Percentiles rank a stretch among this genome's conserved stretches.
phyloP scores from a whole-genome alignment of 1,284 basidiomycete species.

The Cutaneotrichosporon dermatis region DNA sequence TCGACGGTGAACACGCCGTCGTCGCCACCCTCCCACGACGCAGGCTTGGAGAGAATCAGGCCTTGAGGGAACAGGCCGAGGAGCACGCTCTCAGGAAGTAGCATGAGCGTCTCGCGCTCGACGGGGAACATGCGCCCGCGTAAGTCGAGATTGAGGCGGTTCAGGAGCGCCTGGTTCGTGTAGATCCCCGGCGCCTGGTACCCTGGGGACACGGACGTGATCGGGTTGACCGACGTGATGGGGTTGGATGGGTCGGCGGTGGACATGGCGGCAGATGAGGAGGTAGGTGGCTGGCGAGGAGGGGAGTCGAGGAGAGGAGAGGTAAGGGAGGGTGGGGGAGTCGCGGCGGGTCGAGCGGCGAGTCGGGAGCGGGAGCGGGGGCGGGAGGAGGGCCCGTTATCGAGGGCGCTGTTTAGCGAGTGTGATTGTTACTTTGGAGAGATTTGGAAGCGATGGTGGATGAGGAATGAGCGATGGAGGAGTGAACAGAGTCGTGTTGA shows the following conservation, averaged over 20 bases:
- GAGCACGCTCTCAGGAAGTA: conserved; percentile 92
- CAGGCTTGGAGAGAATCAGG: conserved; percentile 83
- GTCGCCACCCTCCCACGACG: conserved; percentile 67
- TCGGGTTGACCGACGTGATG: conserved; percentile 52
- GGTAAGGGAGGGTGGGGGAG: not conserved
- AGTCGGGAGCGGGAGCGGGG: not conserved
- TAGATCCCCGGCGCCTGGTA: conserved; percentile 26
- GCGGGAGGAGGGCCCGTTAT: not conserved
- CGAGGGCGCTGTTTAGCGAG: too few relatives aligned
- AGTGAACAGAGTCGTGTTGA: too few relatives aligned
- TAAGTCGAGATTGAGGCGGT: conserved; percentile 83
- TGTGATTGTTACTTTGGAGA: not conserved
- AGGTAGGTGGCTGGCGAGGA: not conserved
- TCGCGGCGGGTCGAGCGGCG: not conserved
- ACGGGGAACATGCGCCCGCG: conserved; percentile 88
- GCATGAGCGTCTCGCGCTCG: conserved; percentile 97
- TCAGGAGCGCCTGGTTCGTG: conserved; percentile 60
- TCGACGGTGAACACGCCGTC: conserved; percentile 95
- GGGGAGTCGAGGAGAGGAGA: not conserved
- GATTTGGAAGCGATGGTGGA: too few relatives aligned
- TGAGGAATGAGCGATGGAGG: too few relatives aligned
- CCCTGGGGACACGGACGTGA: conserved; percentile 71
- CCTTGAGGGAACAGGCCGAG: conserved; percentile 97
- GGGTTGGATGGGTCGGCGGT: conserved; percentile 40
- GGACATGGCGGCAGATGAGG: conserved; percentile 22